Evolutionary conservation across 306 rosid species (phyloP).

Genomic region (Ammopiptanthus mongolicus): DNA sequence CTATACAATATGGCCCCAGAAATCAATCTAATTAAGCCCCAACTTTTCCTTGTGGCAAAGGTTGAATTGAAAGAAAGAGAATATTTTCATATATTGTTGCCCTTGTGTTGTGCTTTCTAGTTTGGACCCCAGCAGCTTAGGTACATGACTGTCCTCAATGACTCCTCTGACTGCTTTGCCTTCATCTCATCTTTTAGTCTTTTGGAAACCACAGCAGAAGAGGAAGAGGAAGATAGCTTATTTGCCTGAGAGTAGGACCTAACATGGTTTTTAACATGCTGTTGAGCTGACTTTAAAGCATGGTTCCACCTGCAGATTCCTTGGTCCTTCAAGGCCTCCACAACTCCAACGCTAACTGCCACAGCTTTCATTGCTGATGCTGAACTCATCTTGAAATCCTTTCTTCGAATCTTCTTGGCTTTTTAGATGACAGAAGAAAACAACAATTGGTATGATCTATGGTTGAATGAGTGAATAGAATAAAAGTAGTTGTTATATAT

Average conservation of each 20-base stretch:
- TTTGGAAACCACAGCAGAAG: constrained; percentile 25
- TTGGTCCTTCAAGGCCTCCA: constrained; percentile 41
- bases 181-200: constrained; percentile 33
- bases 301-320: constrained; percentile 50
- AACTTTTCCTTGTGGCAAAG: not conserved
- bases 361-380: constrained; percentile 14
- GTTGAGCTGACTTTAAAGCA: constrained; percentile 31
- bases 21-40: not conserved
- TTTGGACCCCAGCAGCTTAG: constrained; percentile 51
- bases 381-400: constrained; percentile 16
- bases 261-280: constrained; percentile 28
- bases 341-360: constrained; percentile 32
- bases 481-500: not conserved
- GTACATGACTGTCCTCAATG: constrained; percentile 53
- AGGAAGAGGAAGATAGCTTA: constrained; percentile 25
- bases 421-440: not conserved
- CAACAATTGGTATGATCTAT: not conserved
- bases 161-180: constrained; percentile 52
- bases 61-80: not conserved
- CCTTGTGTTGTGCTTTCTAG: not conserved
- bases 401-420: not conserved
- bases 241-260: constrained; percentile 27
- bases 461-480: not conserved
- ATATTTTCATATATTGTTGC: not conserved
- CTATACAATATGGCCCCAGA: not conserved